phyloP scores from a whole-genome alignment of 2,329 filamentous ascomycete genomes.

The Seiridium cupressi region DNA sequence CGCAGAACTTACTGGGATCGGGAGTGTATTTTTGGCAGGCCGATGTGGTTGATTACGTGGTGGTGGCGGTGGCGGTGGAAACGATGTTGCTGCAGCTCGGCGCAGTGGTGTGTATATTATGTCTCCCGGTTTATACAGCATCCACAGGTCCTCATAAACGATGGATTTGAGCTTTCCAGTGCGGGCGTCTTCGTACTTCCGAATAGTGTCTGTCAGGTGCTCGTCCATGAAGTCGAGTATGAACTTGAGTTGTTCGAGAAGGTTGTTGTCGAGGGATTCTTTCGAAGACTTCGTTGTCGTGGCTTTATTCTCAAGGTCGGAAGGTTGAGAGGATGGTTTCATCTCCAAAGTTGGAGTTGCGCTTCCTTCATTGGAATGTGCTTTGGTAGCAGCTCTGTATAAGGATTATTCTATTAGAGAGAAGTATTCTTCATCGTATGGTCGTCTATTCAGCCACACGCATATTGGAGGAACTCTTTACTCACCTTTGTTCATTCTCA shows the following conservation, averaged over 20 bases:
- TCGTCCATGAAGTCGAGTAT: conserved; percentile 12
- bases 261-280: background rate
- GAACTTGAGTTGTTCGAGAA: background rate
- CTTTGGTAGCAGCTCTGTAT: too few relatives aligned
- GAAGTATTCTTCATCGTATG: too few relatives aligned
- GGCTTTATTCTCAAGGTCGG: too few relatives aligned
- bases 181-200: conserved; percentile 7
- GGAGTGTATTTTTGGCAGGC: too few relatives aligned
- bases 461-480: too few relatives aligned
- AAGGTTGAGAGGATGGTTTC: background rate
- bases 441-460: too few relatives aligned
- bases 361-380: too few relatives aligned
- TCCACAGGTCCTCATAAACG: conserved; percentile 24
- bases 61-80: background rate
- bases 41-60: too few relatives aligned
- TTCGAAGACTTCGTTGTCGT: background rate
- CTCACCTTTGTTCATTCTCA: too few relatives aligned
- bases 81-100: conserved; percentile 15
- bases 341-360: background rate
- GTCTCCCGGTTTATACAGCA: conserved; percentile 18
- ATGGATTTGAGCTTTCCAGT: conserved; percentile 8
- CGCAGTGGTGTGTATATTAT: background rate
- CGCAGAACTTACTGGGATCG: too few relatives aligned
- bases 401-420: too few relatives aligned
- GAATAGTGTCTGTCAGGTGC: conserved; percentile 10